A percentile compares a stretch with the other conserved stretches of the same genome.
These are phyloP conservation scores for Logfia minima DNA, from an alignment of 129 eudicot genomes.

Conservation along the genomic window DNA sequence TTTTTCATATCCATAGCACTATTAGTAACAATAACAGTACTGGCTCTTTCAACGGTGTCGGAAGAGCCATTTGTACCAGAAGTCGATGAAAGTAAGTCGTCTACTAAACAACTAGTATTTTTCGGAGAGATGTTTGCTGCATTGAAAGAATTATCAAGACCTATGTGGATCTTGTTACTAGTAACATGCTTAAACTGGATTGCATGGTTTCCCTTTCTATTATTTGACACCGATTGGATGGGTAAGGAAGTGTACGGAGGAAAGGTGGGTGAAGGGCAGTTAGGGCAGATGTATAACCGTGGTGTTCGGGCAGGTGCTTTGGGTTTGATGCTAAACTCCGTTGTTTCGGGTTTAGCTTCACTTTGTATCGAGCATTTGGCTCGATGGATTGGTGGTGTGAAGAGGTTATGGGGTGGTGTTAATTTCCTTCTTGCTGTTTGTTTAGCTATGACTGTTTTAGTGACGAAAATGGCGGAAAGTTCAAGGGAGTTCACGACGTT, in stretches of 20 bases:
- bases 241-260: slow-evolving; percentile 80
- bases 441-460: slow-evolving; percentile 38
- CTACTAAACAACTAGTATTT: slow-evolving; percentile 6
- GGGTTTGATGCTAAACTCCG: slow-evolving; percentile 55
- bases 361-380: slow-evolving; percentile 42
- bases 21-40: slow-evolving; percentile 35
- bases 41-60: slow-evolving; percentile 42
- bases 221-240: slow-evolving; percentile 83
- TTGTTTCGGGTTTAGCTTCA: slow-evolving; percentile 43
- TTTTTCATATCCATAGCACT: slow-evolving; percentile 68
- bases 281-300: slow-evolving; percentile 28
- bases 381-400: slow-evolving; percentile 36
- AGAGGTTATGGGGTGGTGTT: slow-evolving; percentile 49
- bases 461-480: slow-evolving; percentile 42
- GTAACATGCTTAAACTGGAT: slow-evolving; percentile 68
- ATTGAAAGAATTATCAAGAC: slow-evolving; percentile 29
- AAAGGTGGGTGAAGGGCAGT: neutral
- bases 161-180: slow-evolving; percentile 48
- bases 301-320: slow-evolving; percentile 65
- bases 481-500: neutral
- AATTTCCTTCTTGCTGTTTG: slow-evolving; percentile 44
- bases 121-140: slow-evolving; percentile 34
- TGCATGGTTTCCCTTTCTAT: slow-evolving; percentile 62
- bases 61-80: slow-evolving; percentile 34
- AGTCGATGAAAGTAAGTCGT: slow-evolving; percentile 3